phyloP scores from a whole-genome alignment of 176 grass and related monocot genomes.

The Rhipidocladum racemiflorum region DNA sequence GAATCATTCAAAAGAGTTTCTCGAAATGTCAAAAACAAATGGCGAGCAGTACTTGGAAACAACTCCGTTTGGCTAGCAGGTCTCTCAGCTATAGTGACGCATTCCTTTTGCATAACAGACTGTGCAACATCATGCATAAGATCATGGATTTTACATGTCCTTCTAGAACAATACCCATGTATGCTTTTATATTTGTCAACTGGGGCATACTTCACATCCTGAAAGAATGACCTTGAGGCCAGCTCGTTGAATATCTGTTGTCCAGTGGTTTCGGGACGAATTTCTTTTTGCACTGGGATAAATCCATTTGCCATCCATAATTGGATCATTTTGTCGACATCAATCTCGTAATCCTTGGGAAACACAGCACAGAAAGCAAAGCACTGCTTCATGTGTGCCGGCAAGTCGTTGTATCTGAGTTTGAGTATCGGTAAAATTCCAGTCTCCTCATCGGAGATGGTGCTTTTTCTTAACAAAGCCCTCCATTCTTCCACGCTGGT shows the following conservation, averaged over 20 bases:
- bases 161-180: neutral
- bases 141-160: conserved; percentile 23
- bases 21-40: neutral
- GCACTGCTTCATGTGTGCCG: neutral
- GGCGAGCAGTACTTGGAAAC: neutral
- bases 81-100: neutral
- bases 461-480: neutral
- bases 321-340: neutral
- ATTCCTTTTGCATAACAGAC: neutral
- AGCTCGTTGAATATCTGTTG: conserved; percentile 11
- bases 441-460: neutral
- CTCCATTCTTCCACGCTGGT: neutral
- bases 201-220: neutral
- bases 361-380: conserved; percentile 13
- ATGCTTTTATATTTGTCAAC: neutral
- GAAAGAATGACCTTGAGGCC: conserved; percentile 19
- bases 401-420: conserved; percentile 8
- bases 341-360: neutral
- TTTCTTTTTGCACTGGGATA: neutral
- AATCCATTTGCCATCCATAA: conserved; percentile 34
- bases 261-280: neutral
- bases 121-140: conserved; percentile 36
- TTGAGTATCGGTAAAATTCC: neutral
- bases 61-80: too few species aligned
- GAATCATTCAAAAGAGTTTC: neutral